Percentiles rank a stretch among this genome's conserved stretches.
Evolutionary conservation across 2,329 filamentous ascomycete species (phyloP).

Genomic region (Apiospora malaysiana): DNA sequence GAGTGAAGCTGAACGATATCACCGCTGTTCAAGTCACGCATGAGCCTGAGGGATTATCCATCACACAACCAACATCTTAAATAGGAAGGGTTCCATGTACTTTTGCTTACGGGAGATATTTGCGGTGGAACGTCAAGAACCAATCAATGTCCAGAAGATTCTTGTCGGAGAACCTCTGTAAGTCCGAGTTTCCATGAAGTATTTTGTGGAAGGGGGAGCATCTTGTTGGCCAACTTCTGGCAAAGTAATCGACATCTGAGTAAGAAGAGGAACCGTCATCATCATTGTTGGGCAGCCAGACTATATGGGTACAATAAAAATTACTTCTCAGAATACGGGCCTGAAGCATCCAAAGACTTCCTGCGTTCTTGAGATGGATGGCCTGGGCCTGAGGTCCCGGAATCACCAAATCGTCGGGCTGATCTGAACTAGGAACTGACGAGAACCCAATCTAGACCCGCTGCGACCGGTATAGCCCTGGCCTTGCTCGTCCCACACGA

Average conservation of each 20-base stretch:
- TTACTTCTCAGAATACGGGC: not conserved
- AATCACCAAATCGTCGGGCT: not conserved
- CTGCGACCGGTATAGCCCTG: not conserved
- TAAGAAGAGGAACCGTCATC: not conserved
- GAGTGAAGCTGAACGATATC: not conserved
- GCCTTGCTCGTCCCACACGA: not conserved
- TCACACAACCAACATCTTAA: not conserved
- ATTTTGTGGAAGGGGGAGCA: no score
- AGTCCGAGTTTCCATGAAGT: not conserved
- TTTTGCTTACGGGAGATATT: not conserved
- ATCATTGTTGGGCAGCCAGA: not conserved
- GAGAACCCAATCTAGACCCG: not conserved
- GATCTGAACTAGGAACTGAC: not conserved
- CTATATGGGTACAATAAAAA: no score
- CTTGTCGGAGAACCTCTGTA: not conserved
- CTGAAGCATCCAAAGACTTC: no score
- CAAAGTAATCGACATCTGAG: not conserved
- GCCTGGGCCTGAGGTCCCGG: not conserved
- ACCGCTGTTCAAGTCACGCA: not conserved
- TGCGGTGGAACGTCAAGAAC: not conserved
- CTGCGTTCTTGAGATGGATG: not conserved
- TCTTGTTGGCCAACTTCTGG: no score
- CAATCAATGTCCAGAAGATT: not conserved
- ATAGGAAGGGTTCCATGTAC: not conserved
- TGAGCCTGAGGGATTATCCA: not conserved